Evolutionary conservation across 805 yeast genomes (phyloP).

Genomic region (Candida koratica): DNA sequence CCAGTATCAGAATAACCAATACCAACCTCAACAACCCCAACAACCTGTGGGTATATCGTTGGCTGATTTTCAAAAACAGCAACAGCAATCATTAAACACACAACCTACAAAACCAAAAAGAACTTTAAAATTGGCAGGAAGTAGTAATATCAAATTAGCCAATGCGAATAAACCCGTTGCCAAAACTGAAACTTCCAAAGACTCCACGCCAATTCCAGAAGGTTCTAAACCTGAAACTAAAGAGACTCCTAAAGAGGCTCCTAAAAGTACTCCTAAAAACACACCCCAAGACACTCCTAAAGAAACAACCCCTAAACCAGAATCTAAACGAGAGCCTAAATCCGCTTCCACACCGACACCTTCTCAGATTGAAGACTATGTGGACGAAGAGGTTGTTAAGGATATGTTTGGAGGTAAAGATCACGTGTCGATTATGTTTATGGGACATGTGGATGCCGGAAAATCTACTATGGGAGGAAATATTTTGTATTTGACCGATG

Average conservation of each 20-base stretch:
- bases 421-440: conserved; percentile 92
- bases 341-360: conserved; percentile 16
- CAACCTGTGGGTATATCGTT: conserved; percentile 51
- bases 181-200: conserved; percentile 15
- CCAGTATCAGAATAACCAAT: conserved; percentile 16
- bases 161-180: conserved; percentile 40
- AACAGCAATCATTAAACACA: conserved; percentile 33
- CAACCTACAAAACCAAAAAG: conserved; percentile 60
- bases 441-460: conserved; percentile 99
- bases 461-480: conserved; percentile 99
- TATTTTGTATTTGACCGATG: conserved; percentile 85
- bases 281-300: conserved; percentile 16
- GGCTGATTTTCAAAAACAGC: conserved; percentile 77
- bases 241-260: conserved; percentile 11
- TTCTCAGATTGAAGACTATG: conserved; percentile 68
- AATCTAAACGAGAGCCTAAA: conserved; percentile 5
- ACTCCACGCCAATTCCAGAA: conserved; percentile 4
- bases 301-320: conserved; percentile 21
- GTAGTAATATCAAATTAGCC: conserved; percentile 62
- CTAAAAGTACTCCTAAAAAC: conserved; percentile 15
- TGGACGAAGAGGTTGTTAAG: conserved; percentile 82
- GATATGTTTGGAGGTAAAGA: conserved; percentile 98
- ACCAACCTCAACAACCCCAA: conserved; percentile 20
- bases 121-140: conserved; percentile 61
- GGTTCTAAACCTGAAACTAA: conserved; percentile 14